phyloP scores from a whole-genome alignment of 305 asterid species.

The Fraxinus sp. region DNA sequence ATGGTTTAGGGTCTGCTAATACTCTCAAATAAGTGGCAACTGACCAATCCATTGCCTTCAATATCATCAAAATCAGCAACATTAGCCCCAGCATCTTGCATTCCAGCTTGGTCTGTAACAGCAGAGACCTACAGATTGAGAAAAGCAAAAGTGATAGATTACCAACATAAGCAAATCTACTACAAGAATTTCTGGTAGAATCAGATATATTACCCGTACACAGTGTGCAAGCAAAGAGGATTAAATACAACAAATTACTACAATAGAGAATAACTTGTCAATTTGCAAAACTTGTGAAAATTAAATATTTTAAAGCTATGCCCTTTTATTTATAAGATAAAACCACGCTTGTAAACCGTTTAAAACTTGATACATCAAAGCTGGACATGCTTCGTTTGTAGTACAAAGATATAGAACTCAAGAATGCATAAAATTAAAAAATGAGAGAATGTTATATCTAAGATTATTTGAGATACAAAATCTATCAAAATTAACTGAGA shows the following conservation, averaged over 20 bases:
- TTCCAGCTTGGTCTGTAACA: conserved; percentile 59
- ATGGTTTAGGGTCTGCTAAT: conserved; percentile 13
- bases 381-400: conserved; percentile 1
- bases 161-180: conserved; percentile 2
- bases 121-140: conserved; percentile 56
- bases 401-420: background rate
- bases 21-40: conserved; percentile 11
- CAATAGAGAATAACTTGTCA: background rate
- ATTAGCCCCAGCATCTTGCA: conserved; percentile 61
- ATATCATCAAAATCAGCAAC: conserved; percentile 69
- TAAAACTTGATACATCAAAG: background rate
- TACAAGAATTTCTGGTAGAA: background rate
- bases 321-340: background rate
- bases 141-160: conserved; percentile 9
- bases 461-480: background rate
- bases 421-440: background rate
- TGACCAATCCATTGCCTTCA: conserved; percentile 66
- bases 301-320: background rate
- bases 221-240: background rate
- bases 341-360: background rate
- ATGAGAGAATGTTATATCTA: background rate
- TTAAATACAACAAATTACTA: background rate
- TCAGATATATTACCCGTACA: background rate
- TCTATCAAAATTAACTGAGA: background rate
- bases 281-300: background rate